phyloP scores from a whole-genome alignment of 2,329 filamentous ascomycete genomes.

The Exophiala lecanii-corni region DNA sequence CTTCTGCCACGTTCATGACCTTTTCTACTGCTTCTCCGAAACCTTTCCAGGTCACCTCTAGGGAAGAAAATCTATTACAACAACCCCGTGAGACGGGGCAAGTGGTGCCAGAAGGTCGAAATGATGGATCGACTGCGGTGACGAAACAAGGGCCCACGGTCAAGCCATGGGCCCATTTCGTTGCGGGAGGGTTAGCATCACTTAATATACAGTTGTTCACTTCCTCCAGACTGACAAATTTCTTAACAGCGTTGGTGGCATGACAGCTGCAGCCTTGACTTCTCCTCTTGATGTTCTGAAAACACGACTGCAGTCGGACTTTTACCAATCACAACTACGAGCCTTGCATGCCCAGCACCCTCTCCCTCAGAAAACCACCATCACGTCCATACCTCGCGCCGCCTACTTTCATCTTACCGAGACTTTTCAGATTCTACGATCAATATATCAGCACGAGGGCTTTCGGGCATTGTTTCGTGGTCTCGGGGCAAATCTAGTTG shows the following conservation, averaged over 20 bases:
- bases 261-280: constrained; percentile 88
- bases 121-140: constrained; percentile 22
- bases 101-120: constrained; percentile 29
- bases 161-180: constrained; percentile 87
- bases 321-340: constrained; percentile 79
- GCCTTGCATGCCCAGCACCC: constrained; percentile 60
- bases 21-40: constrained; percentile 21
- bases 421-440: constrained; percentile 77
- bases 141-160: constrained; percentile 38
- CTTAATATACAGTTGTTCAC: constrained; percentile 7
- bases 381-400: constrained; percentile 61
- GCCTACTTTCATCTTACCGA: constrained; percentile 73
- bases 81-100: constrained; percentile 37
- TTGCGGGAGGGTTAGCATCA: constrained; percentile 73
- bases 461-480: constrained; percentile 89
- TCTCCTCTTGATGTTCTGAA: constrained; percentile 91
- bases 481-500: constrained; percentile 81
- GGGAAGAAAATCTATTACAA: constrained; percentile 19
- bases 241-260: constrained; percentile 67
- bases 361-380: constrained; percentile 47
- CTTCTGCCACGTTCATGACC: constrained; percentile 22
- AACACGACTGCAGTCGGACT: constrained; percentile 88
- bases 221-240: constrained; percentile 18
- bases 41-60: constrained; percentile 24
- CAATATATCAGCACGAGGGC: constrained; percentile 76